A percentile compares a stretch with the other conserved stretches of the same genome.
phyloP scores from a whole-genome alignment of 345 rosid species.

The Salix arbutifolia region DNA sequence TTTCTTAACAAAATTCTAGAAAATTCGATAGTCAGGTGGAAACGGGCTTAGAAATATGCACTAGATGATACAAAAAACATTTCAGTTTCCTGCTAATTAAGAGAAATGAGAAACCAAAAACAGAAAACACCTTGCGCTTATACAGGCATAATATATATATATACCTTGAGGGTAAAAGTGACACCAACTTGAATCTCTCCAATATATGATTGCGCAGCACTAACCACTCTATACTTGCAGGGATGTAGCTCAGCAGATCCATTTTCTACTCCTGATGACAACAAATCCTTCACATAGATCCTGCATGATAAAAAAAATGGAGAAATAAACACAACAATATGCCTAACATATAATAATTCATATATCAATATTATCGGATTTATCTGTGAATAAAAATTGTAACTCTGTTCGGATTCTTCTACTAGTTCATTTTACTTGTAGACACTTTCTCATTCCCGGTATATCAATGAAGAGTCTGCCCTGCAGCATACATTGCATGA shows the following conservation, averaged over 20 bases:
- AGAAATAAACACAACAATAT: neutral
- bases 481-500: neutral
- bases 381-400: neutral
- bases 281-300: conserved; percentile 64
- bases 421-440: neutral
- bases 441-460: neutral
- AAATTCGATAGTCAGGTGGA: neutral
- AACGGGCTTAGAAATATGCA: neutral
- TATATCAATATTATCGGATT: neutral
- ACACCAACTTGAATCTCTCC: conserved; percentile 77
- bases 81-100: neutral
- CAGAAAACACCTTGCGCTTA: neutral
- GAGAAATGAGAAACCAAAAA: neutral
- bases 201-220: conserved; percentile 36
- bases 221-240: conserved; percentile 50
- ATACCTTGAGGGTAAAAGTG: conserved; percentile 44
- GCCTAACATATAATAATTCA: neutral
- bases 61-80: neutral
- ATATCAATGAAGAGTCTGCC: neutral
- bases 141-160: neutral
- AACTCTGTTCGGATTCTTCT: neutral
- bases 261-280: conserved; percentile 70
- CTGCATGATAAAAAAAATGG: conserved; percentile 24
- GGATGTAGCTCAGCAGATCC: conserved; percentile 61
- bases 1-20: neutral